Base-by-base conservation (phyloP, 75 land plant genomes). In the Sequoia sempervirens region DNA sequence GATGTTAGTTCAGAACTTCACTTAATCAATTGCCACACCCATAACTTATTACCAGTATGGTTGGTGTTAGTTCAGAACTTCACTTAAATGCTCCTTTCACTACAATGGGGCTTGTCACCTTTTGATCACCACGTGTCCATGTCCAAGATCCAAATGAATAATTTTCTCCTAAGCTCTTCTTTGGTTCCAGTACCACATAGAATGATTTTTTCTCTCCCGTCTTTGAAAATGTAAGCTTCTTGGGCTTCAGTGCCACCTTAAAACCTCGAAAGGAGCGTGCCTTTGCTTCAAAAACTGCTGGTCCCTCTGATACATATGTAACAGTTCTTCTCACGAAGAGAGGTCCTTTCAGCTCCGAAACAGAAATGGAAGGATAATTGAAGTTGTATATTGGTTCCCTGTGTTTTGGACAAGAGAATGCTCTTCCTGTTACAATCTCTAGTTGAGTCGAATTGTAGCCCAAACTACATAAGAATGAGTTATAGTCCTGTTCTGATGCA, bases 301-400 rank as follows among this genome's bases (percentile, higher is more conserved):
- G 84, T 4, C 86, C 41, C 36, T 75, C 56, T 2, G 94, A 94
- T 17, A 92, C 96, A 84, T 94, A 92, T 78, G 93, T 94, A 10
- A 94, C 82, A 14, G 45, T 89, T 83, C 94, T 82, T 20, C 82
- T 85, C 50, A 92, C 72, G 2, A 82, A 87, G n/a, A 81, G 43
- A 1, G 85, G 30, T 5, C 85, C 76, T 32, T 68, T 20, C 38
- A 91, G 85, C 12, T 56, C 50, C 10, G 92, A 82, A 32, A 90
- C 85, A 36, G 92, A 34, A 14, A 94, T 88, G 53, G 92, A 87
- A n/a, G 98, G 98, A 83, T 96, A 91, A 90, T 96, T 96, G 38
- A 92, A 83, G 86, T 91, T 85, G 13, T 72, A 13, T 14, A 86
- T 17, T 28, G 56, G 66, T 17, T 70, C 45, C 0, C 76, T 23